Percentiles rank a stretch among this genome's conserved stretches.
phyloP scores from a whole-genome alignment of 2,329 filamentous ascomycete genomes.

The Phyllosticta paracitricarpa region DNA sequence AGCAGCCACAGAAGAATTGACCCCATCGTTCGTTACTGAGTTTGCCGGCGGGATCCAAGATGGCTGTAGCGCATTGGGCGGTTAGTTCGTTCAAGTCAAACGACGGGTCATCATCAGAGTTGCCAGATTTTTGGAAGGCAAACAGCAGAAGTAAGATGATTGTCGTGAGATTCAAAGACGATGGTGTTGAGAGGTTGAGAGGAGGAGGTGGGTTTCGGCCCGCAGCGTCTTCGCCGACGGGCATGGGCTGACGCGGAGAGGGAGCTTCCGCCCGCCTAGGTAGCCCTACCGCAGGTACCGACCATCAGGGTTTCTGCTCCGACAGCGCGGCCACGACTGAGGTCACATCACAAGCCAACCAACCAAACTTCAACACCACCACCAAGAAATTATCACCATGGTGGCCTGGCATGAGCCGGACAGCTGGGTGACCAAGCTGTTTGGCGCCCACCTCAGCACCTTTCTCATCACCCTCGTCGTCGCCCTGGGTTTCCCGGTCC shows the following conservation, averaged over 20 bases:
- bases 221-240: background rate
- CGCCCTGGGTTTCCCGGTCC: slow-evolving; percentile 60
- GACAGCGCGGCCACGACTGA: background rate
- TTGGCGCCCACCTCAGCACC: slow-evolving; percentile 34
- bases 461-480: slow-evolving; percentile 62
- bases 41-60: background rate
- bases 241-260: background rate
- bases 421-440: slow-evolving; percentile 36
- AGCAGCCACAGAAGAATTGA: too few relatives aligned
- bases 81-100: too few relatives aligned
- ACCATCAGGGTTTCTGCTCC: background rate
- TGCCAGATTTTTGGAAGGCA: background rate
- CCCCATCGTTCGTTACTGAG: background rate
- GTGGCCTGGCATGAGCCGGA: slow-evolving; percentile 10
- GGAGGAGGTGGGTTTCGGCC: background rate
- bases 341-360: background rate
- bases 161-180: background rate
- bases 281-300: background rate
- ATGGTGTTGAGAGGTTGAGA: background rate
- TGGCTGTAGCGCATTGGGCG: background rate
- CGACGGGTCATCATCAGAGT: too few relatives aligned
- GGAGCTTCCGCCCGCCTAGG: background rate
- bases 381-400: background rate
- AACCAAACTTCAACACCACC: background rate
- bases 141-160: background rate